These are phyloP conservation scores for Wickerhamomyces silvicola DNA, from an alignment of 805 yeast genomes.

Conservation along the genomic window DNA sequence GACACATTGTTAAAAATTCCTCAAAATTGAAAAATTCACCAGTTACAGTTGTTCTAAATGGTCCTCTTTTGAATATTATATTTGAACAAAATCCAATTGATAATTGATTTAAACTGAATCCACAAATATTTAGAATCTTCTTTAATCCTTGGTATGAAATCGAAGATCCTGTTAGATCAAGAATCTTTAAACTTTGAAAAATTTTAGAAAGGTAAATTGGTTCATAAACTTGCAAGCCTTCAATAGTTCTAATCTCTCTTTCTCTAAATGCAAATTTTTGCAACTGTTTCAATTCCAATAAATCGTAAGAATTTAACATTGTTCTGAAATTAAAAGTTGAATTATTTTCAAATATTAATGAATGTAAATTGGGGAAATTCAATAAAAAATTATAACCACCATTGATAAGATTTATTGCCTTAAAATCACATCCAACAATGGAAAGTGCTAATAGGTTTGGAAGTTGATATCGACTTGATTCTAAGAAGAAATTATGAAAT, in stretches of 20 bases:
- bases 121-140: slow-evolving; percentile 12
- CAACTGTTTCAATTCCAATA: slow-evolving; percentile 8
- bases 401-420: slow-evolving; percentile 8
- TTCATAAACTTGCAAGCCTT: slow-evolving; percentile 10
- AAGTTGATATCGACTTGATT: slow-evolving; percentile 2
- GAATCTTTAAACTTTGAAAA: slow-evolving; percentile 8
- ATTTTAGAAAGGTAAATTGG: slow-evolving; percentile 8
- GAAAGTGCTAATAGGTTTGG: slow-evolving; percentile 13
- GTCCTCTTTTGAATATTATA: slow-evolving; percentile 12
- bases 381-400: slow-evolving; percentile 18
- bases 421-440: slow-evolving; percentile 19
- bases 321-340: slow-evolving; percentile 12
- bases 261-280: slow-evolving; percentile 16
- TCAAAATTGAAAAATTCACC: slow-evolving; percentile 16
- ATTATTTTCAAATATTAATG: slow-evolving; percentile 18
- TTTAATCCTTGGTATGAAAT: slow-evolving; percentile 17
- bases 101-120: slow-evolving; percentile 7
- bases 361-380: slow-evolving; percentile 12
- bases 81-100: slow-evolving; percentile 19
- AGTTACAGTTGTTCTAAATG: slow-evolving; percentile 6
- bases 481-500: slow-evolving; percentile 14
- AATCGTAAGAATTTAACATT: slow-evolving; percentile 13
- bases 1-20: slow-evolving; percentile 12
- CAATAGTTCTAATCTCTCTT: slow-evolving; percentile 11
- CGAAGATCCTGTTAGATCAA: slow-evolving; percentile 20